Base-by-base conservation (phyloP, 2,329 filamentous ascomycete species). In the Ceratocystis cacaofunesta region DNA sequence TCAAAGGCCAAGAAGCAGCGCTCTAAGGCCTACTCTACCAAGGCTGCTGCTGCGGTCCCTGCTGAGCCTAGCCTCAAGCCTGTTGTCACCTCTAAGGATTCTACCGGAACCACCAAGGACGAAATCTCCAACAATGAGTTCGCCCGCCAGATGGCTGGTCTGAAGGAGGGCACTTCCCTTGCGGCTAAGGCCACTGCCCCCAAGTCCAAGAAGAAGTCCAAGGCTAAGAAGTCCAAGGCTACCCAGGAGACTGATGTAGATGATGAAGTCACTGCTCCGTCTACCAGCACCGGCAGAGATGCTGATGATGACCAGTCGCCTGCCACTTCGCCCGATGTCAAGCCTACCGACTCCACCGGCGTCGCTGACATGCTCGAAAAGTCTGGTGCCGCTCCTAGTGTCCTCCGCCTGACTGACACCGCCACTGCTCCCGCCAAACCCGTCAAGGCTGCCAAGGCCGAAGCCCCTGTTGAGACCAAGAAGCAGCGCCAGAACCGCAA, bases 301-400 rank as follows among this genome's bases (percentile, higher is more conserved):
- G 89, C 86, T 15, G 90, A 94, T 71, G 89, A 95, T 71, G 90
- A 95, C 71, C 78, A 87, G 71, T 91, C 90, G 2, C 80, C 87
- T 6, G 79, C 81, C 66, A 79, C 79, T 57, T 92, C 89, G 10
- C 88, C 90, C 41, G 78, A 83, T 62, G 77, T 81, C 25, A 73
- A 71, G 44, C 78, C 83, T n/a, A 79, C 78, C 15, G 80, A 83
- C 66, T 80, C 82, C 67, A 84, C 82, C 65, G 89, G 89, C 72
- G 84, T 96, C 66, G 88, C 88, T 65, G 92, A 96, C 76, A 97
- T 97, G 92, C 85, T 97, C 17, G 91, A 95, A 76, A 79, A 87
- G 61, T 76, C 83, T 55, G 75, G 83, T 2, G 74, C 84, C 48
- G 87, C 84, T 64, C 88, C 90, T 28, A 85, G 86, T 0, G 84